Conservation (phyloP, 2,329 filamentous ascomycete species). For the Lojkania enalia region DNA sequence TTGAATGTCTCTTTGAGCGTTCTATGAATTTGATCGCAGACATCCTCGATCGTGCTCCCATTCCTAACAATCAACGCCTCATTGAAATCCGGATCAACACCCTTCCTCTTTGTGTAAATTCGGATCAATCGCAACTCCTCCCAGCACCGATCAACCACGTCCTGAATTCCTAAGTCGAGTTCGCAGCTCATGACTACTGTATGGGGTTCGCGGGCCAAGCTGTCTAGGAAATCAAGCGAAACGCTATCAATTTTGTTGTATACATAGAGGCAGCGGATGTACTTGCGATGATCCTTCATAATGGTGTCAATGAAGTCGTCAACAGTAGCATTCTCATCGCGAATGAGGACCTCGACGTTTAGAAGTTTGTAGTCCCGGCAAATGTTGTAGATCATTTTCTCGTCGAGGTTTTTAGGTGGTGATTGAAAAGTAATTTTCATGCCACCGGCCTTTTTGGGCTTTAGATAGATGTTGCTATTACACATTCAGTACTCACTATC, state of each 20-base stretch:
- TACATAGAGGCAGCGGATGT: conserved; percentile 91
- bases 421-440: conserved; percentile 98
- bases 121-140: conserved; percentile 86
- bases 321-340: conserved; percentile 90
- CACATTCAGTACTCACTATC: background rate
- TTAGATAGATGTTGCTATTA: conserved; percentile 89
- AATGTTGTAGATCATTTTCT: conserved; percentile 98
- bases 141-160: conserved; percentile 95
- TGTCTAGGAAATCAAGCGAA: conserved; percentile 89
- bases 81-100: conserved; percentile 81
- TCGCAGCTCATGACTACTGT: conserved; percentile 98
- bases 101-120: conserved; percentile 96
- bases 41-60: conserved; percentile 90
- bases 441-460: conserved; percentile 91
- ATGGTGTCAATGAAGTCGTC: conserved; percentile 99
- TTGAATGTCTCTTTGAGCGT: conserved; percentile 98
- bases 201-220: conserved; percentile 86
- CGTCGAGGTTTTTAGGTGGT: conserved; percentile 87
- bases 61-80: conserved; percentile 92
- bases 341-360: conserved; percentile 93
- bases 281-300: conserved; percentile 98
- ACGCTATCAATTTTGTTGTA: conserved; percentile 99
- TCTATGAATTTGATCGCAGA: conserved; percentile 92
- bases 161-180: conserved; percentile 86
- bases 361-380: conserved; percentile 98